These are phyloP conservation scores for Saussurea involucrata DNA, from an alignment of 129 eudicot species.

Conservation along the genomic window DNA sequence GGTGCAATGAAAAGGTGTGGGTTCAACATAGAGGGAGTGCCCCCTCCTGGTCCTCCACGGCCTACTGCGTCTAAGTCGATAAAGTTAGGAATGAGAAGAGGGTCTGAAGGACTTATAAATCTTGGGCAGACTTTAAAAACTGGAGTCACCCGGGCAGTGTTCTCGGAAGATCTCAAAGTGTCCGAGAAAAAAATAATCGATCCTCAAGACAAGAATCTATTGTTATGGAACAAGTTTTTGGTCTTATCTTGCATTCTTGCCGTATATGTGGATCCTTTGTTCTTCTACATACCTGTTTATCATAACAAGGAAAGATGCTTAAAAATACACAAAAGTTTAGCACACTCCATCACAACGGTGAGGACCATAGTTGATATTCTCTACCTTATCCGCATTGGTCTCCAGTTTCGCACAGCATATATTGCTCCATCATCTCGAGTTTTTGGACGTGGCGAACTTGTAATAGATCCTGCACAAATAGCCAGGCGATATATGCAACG, in stretches of 20 bases:
- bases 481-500: conserved; percentile 74
- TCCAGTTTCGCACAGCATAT: conserved; percentile 89
- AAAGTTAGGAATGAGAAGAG: conserved; percentile 57
- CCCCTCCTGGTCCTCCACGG: conserved; percentile 32
- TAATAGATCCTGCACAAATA: conserved; percentile 79
- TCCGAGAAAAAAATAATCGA: conserved; percentile 75
- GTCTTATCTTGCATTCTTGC: conserved; percentile 82
- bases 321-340: conserved; percentile 63
- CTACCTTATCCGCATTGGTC: conserved; percentile 66
- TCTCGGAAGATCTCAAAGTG: conserved; percentile 89
- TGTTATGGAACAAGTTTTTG: conserved; percentile 79
- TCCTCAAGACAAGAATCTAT: conserved; percentile 87
- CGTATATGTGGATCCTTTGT: conserved; percentile 86
- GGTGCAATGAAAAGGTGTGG: conserved; percentile 49
- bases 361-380: conserved; percentile 68
- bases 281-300: conserved; percentile 80
- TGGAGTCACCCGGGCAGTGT: conserved; percentile 73
- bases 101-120: conserved; percentile 76
- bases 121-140: conserved; percentile 61
- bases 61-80: conserved; percentile 60
- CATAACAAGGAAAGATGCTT: conserved; percentile 48
- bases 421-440: conserved; percentile 97
- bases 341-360: conserved; percentile 60
- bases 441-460: conserved; percentile 96
- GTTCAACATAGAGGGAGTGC: conserved; percentile 55